Base-by-base conservation (phyloP, 148 eudicot genomes). In the Agrostemma githago region DNA sequence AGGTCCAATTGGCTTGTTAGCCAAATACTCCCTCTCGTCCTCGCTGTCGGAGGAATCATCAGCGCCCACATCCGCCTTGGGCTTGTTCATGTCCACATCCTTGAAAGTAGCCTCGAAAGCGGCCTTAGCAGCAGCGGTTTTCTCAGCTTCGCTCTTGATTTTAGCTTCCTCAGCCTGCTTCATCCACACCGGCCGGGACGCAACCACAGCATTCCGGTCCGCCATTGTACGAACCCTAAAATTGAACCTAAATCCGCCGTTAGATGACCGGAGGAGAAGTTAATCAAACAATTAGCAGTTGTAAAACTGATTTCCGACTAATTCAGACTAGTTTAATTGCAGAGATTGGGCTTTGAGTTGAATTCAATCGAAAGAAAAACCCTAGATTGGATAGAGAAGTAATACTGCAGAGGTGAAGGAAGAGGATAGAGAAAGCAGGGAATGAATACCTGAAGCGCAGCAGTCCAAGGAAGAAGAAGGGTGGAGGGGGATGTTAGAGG, bases 71-170 rank as follows among this genome's bases (percentile, higher is more conserved):
- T 58, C 77, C 42, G 59, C 77, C 48, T 75, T 83, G 6, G 77
- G 67, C 44, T 77, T 82, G 77, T 10, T 86, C 79, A 79, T 86
- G 6, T 88, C 92, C 4, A 89, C 88, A 61, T 81, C 90, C 83
- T 86, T 90, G 78, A 95, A 95, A 1, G 98, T 95, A 34, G 98
- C 98, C 70, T 95, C 98, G 69, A 95, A 95, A 0, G 98, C 98
- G 2, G 97, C 98, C 82, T 95, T 95, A 0, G 98, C 98, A 11
- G 97, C 97, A 0, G 97, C 97, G 0, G 77, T 78, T 77, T 91
- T 94, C 86, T 94, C 98, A 0, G 98, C 98, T 78, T 94, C 95
- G 69, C 85, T 91, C 83, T 94, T 94, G 20, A 94, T 79, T 84
- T 91, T 94, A 0, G 98, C 98, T 80, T 94, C 98, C 80, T 94